Conservation (phyloP, 2,329 filamentous ascomycete genomes). For the Sarocladium strictum region DNA sequence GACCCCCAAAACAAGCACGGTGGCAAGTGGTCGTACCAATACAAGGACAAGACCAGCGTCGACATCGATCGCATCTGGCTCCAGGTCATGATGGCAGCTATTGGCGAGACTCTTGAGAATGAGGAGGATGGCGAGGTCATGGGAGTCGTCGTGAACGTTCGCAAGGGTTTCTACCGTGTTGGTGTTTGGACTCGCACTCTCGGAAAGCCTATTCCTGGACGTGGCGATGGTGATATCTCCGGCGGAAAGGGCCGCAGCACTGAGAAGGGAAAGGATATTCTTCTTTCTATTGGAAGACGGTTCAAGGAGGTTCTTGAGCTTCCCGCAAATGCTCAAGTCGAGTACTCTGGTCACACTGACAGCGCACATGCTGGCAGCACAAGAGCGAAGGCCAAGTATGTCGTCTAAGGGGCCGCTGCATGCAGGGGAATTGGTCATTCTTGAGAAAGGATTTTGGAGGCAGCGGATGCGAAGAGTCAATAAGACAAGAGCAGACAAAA, state of each 20-base stretch:
- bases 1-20: constrained; percentile 98
- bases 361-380: constrained; percentile 89
- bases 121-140: constrained; percentile 96
- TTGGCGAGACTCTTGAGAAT: constrained; percentile 94
- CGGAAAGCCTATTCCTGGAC: constrained; percentile 73
- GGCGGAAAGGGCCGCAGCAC: constrained; percentile 70
- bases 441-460: background rate
- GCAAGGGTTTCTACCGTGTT: constrained; percentile 96
- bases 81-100: constrained; percentile 91
- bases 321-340: constrained; percentile 68
- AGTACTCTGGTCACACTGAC: constrained; percentile 96
- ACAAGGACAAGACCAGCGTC: constrained; percentile 89
- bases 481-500: background rate
- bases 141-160: constrained; percentile 98
- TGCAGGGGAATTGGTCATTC: background rate
- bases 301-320: constrained; percentile 93
- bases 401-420: constrained; percentile 50
- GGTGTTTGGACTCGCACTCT: constrained; percentile 96
- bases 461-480: background rate
- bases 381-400: constrained; percentile 90
- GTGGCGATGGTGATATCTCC: constrained; percentile 66
- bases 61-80: constrained; percentile 96
- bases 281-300: constrained; percentile 75
- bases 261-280: constrained; percentile 80
- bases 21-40: constrained; percentile 97